Evolutionary conservation across 257 asterid genomes (phyloP).

Genomic region (Datura wrightii): DNA sequence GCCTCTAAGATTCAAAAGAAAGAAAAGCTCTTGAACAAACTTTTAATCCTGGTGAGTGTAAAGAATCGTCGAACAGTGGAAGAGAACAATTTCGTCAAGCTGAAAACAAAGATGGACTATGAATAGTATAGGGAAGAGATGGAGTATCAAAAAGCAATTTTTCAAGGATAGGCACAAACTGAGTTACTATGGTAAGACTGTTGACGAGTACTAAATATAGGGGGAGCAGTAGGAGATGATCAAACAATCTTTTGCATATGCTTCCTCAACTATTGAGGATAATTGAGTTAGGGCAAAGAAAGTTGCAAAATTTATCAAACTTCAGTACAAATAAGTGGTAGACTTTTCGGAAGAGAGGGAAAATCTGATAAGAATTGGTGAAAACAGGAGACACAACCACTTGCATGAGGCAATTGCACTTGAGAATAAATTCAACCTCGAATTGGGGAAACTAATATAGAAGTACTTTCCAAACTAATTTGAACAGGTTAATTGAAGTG

Average conservation of each 20-base stretch:
- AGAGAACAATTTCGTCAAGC: constrained; percentile 22
- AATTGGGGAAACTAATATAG: neutral
- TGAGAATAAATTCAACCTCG: neutral
- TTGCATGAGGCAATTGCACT: neutral
- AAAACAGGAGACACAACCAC: neutral
- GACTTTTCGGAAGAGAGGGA: neutral
- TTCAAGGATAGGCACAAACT: too few species aligned
- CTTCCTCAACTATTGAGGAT: neutral
- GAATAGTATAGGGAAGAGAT: too few species aligned
- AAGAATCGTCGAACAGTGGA: constrained; percentile 2
- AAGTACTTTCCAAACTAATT: neutral
- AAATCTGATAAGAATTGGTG: neutral
- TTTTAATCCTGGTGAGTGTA: neutral
- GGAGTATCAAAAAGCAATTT: too few species aligned
- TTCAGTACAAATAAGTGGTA: neutral
- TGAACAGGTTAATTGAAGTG: neutral
- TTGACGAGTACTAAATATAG: neutral
- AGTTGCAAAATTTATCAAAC: neutral
- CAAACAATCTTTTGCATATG: neutral
- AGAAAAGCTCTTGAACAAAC: constrained; percentile 31
- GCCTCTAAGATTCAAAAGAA: neutral
- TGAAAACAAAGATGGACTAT: too few species aligned
- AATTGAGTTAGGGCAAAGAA: neutral
- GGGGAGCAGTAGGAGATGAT: neutral
- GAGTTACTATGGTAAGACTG: too few species aligned